Conservation (phyloP, 768 basidiomycete genomes). For the Naganishia antarctica region DNA sequence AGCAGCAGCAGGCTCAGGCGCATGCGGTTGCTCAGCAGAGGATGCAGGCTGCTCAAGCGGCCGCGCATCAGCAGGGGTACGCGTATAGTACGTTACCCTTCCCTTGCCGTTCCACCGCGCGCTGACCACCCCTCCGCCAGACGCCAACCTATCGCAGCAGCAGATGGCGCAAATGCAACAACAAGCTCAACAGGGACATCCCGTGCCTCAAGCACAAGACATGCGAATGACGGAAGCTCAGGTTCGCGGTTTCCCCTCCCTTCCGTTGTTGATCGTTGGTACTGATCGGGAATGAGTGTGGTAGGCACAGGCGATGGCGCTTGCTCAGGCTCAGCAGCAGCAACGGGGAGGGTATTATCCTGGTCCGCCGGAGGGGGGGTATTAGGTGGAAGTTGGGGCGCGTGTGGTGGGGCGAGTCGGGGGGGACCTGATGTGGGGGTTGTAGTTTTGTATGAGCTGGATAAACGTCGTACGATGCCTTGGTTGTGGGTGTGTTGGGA, state of each 20-base stretch:
- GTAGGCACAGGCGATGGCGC: neutral
- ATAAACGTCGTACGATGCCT: too few relatives aligned
- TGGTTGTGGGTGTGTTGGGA: too few relatives aligned
- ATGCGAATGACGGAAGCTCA: constrained; percentile 13
- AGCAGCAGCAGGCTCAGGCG: constrained; percentile 23
- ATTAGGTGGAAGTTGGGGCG: neutral
- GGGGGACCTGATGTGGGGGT: too few relatives aligned
- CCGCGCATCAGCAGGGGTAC: constrained; percentile 21
- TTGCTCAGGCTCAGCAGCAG: constrained; percentile 39
- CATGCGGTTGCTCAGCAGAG: neutral
- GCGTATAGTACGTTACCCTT: constrained; percentile 35
- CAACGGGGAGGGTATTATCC: constrained; percentile 23
- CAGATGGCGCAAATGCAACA: constrained; percentile 21
- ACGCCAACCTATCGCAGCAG: constrained; percentile 8
- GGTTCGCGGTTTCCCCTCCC: neutral
- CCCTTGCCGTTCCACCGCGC: neutral
- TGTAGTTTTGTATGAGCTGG: too few relatives aligned
- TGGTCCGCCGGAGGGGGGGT: neutral
- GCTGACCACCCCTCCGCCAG: neutral
- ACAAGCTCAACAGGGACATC: constrained; percentile 30
- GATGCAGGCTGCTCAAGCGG: constrained; percentile 4
- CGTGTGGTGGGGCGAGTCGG: too few relatives aligned
- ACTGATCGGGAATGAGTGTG: neutral
- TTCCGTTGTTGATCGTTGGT: neutral
- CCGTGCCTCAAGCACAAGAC: neutral